phyloP scores from a whole-genome alignment of 192 early-diverging fungal genomes.

The Backusella parvicylindrica region DNA sequence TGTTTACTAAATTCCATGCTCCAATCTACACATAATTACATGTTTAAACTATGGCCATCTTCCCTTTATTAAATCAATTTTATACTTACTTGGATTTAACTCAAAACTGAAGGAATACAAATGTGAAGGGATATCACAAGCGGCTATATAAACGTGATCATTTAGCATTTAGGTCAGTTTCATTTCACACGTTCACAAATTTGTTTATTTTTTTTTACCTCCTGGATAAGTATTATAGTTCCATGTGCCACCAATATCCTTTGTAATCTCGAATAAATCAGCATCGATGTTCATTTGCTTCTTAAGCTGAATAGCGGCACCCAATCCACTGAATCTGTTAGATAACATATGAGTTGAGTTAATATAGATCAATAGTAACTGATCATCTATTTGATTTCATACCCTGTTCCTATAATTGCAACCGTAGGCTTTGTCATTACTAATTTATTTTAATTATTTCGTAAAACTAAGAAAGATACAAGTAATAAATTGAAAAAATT shows the following conservation, averaged over 20 bases:
- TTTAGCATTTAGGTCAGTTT: neutral
- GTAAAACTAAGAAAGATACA: neutral
- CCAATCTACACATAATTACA: constrained; percentile 25
- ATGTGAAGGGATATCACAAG: constrained; percentile 40
- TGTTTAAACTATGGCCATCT: too few species aligned
- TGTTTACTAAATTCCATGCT: constrained; percentile 24
- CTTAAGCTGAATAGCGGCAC: constrained; percentile 46
- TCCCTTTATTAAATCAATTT: too few species aligned
- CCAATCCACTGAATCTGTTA: constrained; percentile 45
- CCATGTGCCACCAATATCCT: constrained; percentile 54
- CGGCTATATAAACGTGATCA: constrained; percentile 6
- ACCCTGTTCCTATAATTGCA: neutral
- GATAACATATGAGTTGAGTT: neutral
- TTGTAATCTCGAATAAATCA: constrained; percentile 41
- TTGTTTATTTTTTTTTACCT: neutral
- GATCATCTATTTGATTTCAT: neutral
- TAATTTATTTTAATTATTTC: neutral
- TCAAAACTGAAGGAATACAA: constrained; percentile 39
- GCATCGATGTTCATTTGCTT: constrained; percentile 40
- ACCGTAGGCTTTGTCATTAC: neutral
- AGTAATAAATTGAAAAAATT: neutral
- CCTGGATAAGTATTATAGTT: constrained; percentile 40
- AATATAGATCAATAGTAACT: neutral
- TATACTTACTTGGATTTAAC: constrained; percentile 32
- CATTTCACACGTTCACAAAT: neutral